Evolutionary conservation across 176 grass and related monocot species (phyloP), one percentile per base, ranked within the genome.

Genomic region (Oropetium thomaeum): DNA sequence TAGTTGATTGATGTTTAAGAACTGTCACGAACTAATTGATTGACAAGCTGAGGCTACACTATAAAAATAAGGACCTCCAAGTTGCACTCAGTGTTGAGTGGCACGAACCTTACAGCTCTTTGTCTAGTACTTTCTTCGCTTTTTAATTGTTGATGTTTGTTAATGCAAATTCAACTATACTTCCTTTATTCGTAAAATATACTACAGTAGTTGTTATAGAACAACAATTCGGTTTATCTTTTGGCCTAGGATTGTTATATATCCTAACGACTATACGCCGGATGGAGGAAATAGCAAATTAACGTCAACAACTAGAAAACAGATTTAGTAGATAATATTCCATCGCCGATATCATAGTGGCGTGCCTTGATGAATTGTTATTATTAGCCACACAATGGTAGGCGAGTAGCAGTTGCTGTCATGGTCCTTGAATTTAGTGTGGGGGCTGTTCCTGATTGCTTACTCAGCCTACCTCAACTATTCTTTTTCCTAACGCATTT

Each of bases 361-460:
- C 70, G 69, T 62, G 44, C 6, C 65, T 7, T 28, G 80, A 79
- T 75, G 43, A 83, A 70, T 69, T 74, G 74, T 61, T 59, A 52
- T 17, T 74, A 53, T 82, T 73, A 51, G 69, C 80, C 62, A 83
- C 68, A 48, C 54, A 75, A 62, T 70, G 74, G 80, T 67, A 72
- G 57, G 78, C 52, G 57, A 49, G 57, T 69, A 77, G 79, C 38
- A 40, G 86, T 79, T 74, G 80, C 75, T 88, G 74, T 83, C 86
- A 63, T 79, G 86, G 69, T 39, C 86, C 80, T 83, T 88, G 75
- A 83, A 75, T 88, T 88, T 83, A 83, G 80, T 87, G 79, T 44
- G 61, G 51, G 72, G 78, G 53, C 64, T 76, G 75, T 70, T 88
- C 65, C 69, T 88, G 86, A 69, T 84, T 70, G 81, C 86, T 79